Evolutionary conservation across 805 yeast genomes (phyloP).

Genomic region (Candida silvatica): DNA sequence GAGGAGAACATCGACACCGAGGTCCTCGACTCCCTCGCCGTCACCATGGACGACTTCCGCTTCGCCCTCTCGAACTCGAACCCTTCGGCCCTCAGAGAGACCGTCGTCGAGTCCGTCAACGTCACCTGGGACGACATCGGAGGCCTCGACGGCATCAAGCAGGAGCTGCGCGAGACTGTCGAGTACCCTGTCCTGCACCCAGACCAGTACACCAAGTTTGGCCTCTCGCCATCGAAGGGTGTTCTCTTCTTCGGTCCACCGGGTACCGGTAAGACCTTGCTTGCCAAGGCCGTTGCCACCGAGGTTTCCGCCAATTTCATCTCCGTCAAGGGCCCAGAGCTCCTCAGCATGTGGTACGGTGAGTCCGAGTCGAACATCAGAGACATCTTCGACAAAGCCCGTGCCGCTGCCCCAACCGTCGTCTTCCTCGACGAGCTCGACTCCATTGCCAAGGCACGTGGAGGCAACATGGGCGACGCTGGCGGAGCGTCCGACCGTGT

Average conservation of each 20-base stretch:
- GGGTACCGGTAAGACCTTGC: slow-evolving; percentile 98
- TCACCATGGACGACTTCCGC: slow-evolving; percentile 97
- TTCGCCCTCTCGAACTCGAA: slow-evolving; percentile 96
- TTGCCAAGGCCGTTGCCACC: slow-evolving; percentile 98
- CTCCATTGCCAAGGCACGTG: slow-evolving; percentile 96
- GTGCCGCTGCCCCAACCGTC: slow-evolving; percentile 99
- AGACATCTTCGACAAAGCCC: slow-evolving; percentile 95
- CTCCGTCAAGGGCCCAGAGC: slow-evolving; percentile 94
- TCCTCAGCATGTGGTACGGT: slow-evolving; percentile 98
- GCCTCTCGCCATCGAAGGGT: slow-evolving; percentile 96
- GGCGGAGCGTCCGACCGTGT: slow-evolving; percentile 97
- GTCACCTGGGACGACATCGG: slow-evolving; percentile 99
- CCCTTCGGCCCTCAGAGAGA: slow-evolving; percentile 98
- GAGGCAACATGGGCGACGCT: slow-evolving; percentile 85
- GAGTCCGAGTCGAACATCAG: slow-evolving; percentile 96
- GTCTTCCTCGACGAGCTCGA: slow-evolving; percentile 97
- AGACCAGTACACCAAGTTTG: slow-evolving; percentile 97
- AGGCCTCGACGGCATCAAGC: slow-evolving; percentile 93
- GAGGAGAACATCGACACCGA: slow-evolving; percentile 98
- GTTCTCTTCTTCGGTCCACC: slow-evolving; percentile 99
- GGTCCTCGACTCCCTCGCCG: slow-evolving; percentile 91
- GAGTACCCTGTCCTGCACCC: slow-evolving; percentile 99
- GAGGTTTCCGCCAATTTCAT: slow-evolving; percentile 98
- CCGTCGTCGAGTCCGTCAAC: slow-evolving; percentile 96
- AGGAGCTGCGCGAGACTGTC: slow-evolving; percentile 96